Percentiles rank a stretch among this genome's conserved stretches.
These are phyloP conservation scores for Saccharomycopsis crataegensis DNA, from an alignment of 1,139 yeast genomes.

Conservation along the genomic window DNA sequence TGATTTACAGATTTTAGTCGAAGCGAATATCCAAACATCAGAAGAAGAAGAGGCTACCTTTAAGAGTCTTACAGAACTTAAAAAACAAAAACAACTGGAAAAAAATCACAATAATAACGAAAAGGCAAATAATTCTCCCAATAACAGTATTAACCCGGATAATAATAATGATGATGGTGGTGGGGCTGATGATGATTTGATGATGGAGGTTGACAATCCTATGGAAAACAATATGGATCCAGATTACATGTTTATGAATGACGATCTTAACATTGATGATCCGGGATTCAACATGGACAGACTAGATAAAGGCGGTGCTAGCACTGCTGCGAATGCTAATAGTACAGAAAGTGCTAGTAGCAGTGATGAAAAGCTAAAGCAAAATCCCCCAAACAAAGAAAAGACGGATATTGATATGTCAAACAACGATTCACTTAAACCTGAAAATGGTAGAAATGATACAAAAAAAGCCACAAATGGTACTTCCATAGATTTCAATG, in stretches of 20 bases:
- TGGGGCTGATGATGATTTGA: no score
- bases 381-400: not conserved
- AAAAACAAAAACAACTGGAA: not conserved
- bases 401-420: not conserved
- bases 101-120: not conserved
- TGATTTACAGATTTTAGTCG: not conserved
- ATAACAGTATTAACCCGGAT: not conserved
- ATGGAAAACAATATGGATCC: not conserved
- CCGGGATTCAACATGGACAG: constrained; percentile 3
- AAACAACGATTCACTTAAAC: not conserved
- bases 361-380: not conserved
- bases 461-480: not conserved
- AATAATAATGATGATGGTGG: not conserved
- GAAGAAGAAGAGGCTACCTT: not conserved
- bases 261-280: constrained; percentile 7
- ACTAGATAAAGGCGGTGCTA: not conserved
- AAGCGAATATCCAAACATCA: not conserved
- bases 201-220: not conserved
- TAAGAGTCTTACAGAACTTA: not conserved
- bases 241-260: constrained; percentile 9
- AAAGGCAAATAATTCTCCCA: not conserved
- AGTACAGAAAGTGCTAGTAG: not conserved
- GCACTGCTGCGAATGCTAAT: not conserved
- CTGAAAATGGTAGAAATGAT: not conserved
- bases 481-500: constrained; percentile 11